A percentile compares a stretch with the other conserved stretches of the same genome.
These are phyloP conservation scores for Francoa sonchifolia DNA, from an alignment of 441 rosid genomes.

Conservation along the genomic window DNA sequence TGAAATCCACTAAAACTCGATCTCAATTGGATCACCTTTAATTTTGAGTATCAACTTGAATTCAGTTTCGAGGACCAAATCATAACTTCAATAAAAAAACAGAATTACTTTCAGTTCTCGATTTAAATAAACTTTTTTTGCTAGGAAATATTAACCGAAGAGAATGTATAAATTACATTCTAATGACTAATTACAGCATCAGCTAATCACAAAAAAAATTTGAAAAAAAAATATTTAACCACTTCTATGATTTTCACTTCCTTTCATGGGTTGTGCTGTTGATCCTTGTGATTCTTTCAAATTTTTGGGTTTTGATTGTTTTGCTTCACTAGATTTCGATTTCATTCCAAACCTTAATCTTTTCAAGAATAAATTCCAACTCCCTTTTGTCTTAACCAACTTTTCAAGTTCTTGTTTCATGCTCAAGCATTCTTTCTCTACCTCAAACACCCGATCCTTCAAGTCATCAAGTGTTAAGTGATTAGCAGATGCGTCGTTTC, in stretches of 20 bases:
- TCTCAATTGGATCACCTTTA: too few relatives aligned
- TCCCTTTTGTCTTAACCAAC: slow-evolving; percentile 50
- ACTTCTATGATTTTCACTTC: slow-evolving; percentile 16
- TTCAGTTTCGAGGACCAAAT: too few relatives aligned
- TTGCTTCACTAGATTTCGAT: slow-evolving; percentile 21
- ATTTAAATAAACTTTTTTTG: too few relatives aligned
- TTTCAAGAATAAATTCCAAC: slow-evolving; percentile 45
- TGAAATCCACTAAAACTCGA: too few relatives aligned
- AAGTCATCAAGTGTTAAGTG: slow-evolving; percentile 30
- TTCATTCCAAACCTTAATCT: slow-evolving; percentile 34
- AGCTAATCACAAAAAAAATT: not conserved
- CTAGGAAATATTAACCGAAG: too few relatives aligned
- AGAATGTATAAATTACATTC: too few relatives aligned
- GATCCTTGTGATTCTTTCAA: slow-evolving; percentile 17
- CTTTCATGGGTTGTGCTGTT: slow-evolving; percentile 17
- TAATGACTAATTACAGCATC: slow-evolving; percentile 9
- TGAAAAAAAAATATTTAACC: slow-evolving; percentile 6
- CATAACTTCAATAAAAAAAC: too few relatives aligned
- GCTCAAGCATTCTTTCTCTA: slow-evolving; percentile 65
- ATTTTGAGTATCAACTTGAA: too few relatives aligned
- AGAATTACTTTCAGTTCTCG: too few relatives aligned
- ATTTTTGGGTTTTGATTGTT: slow-evolving; percentile 14
- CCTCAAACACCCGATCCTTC: slow-evolving; percentile 59
- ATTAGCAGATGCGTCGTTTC: slow-evolving; percentile 15
- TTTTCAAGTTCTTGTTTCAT: slow-evolving; percentile 75